These are phyloP conservation scores for Laburnicola sp. DNA, from an alignment of 2,329 filamentous ascomycete genomes.

Conservation along the genomic window DNA sequence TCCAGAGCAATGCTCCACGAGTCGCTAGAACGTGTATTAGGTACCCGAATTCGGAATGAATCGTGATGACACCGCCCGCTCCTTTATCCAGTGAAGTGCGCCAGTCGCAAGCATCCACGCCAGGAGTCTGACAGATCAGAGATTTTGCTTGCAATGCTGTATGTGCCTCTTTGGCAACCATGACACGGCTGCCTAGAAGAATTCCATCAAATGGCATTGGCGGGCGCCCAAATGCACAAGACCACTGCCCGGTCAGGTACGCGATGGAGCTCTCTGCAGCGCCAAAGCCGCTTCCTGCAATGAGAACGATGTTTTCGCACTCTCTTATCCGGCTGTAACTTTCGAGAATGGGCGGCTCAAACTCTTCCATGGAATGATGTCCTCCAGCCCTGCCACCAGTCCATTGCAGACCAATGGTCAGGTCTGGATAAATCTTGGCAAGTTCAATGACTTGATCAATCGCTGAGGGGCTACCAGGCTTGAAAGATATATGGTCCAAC, in stretches of 20 bases:
- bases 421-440: slow-evolving; percentile 85
- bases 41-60: slow-evolving; percentile 94
- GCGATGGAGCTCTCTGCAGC: slow-evolving; percentile 88
- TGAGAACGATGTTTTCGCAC: slow-evolving; percentile 81
- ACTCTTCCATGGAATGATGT: slow-evolving; percentile 92
- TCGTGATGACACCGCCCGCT: slow-evolving; percentile 69
- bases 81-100: slow-evolving; percentile 87
- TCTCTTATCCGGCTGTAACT: slow-evolving; percentile 90
- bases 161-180: slow-evolving; percentile 89
- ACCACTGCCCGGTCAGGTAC: slow-evolving; percentile 87
- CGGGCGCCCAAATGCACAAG: slow-evolving; percentile 82
- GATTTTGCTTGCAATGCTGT: slow-evolving; percentile 86
- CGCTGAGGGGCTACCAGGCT: slow-evolving; percentile 84
- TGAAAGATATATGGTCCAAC: slow-evolving; percentile 91
- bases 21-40: slow-evolving; percentile 96
- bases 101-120: slow-evolving; percentile 81
- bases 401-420: slow-evolving; percentile 90
- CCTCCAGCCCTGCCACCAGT: slow-evolving; percentile 90
- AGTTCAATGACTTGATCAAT: slow-evolving; percentile 92
- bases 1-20: slow-evolving; percentile 88
- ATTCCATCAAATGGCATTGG: slow-evolving; percentile 95
- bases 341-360: slow-evolving; percentile 85
- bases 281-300: slow-evolving; percentile 89
- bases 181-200: slow-evolving; percentile 88
- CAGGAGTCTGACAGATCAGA: slow-evolving; percentile 82